Evolutionary conservation across 2,329 filamentous ascomycete genomes (phyloP).

Genomic region (Samsoniella hepiali): DNA sequence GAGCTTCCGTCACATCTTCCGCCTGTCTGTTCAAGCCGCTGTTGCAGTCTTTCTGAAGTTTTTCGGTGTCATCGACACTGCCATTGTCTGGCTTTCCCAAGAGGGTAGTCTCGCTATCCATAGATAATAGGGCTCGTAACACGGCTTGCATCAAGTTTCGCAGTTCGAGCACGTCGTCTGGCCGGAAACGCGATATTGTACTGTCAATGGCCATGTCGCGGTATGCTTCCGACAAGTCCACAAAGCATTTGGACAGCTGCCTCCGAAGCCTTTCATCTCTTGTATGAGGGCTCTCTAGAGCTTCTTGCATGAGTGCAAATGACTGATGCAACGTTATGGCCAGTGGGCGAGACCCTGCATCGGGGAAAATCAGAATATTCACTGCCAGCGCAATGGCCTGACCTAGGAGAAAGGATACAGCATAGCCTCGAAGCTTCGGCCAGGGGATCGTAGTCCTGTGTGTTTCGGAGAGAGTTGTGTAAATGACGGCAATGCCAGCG

Average conservation of each 20-base stretch:
- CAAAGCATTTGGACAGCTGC: constrained; percentile 49
- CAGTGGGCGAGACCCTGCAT: constrained; percentile 53
- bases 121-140: constrained; percentile 50
- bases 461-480: constrained; percentile 51
- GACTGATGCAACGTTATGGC: constrained; percentile 46
- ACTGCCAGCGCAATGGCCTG: constrained; percentile 51
- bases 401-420: constrained; percentile 53
- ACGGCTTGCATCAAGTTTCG: constrained; percentile 55
- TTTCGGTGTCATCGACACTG: constrained; percentile 21
- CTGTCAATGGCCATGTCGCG: constrained; percentile 56
- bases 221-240: constrained; percentile 53
- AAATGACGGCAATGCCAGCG: constrained; percentile 54
- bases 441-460: constrained; percentile 42
- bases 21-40: constrained; percentile 14
- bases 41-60: constrained; percentile 1
- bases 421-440: constrained; percentile 50
- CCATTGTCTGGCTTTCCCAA: constrained; percentile 34
- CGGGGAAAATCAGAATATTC: constrained; percentile 48
- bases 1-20: constrained; percentile 19
- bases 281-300: constrained; percentile 31
- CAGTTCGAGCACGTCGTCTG: constrained; percentile 47
- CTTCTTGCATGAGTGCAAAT: constrained; percentile 45
- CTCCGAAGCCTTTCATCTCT: constrained; percentile 36
- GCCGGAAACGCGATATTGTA: constrained; percentile 51
- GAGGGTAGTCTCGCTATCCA: constrained; percentile 47